Evolutionary conservation across 2,329 filamentous ascomycete species (phyloP).

Genomic region (Diaporthe ilicicola): DNA sequence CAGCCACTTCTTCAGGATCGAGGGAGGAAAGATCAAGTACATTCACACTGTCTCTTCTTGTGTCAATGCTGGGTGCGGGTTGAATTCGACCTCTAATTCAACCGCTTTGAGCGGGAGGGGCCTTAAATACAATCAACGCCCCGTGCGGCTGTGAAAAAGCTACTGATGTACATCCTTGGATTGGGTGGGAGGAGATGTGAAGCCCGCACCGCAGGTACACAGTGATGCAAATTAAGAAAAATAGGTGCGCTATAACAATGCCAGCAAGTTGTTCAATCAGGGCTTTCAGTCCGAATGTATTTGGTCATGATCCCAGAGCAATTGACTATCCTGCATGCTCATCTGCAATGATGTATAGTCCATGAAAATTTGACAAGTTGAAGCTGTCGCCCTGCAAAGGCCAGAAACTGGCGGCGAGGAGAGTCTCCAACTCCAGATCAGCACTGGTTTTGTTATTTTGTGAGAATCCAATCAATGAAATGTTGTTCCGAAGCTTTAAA

Average conservation of each 20-base stretch:
- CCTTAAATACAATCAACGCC: not conserved
- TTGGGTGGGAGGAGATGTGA: not conserved
- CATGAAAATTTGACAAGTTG: too few species aligned
- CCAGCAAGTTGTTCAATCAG: too few species aligned
- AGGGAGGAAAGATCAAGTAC: slow-evolving; percentile 40
- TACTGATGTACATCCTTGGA: not conserved
- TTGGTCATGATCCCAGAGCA: too few species aligned
- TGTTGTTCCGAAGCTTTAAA: too few species aligned
- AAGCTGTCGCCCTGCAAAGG: too few species aligned
- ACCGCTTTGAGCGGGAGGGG: not conserved
- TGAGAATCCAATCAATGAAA: too few species aligned
- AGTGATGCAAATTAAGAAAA: not conserved
- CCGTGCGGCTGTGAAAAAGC: not conserved
- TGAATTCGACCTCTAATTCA: slow-evolving; percentile 14
- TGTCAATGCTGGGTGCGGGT: slow-evolving; percentile 37
- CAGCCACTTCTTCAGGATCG: slow-evolving; percentile 42
- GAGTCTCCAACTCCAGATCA: too few species aligned
- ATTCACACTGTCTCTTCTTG: slow-evolving; percentile 41
- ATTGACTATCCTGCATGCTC: too few species aligned
- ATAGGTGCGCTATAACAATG: not conserved
- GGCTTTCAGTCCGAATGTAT: too few species aligned
- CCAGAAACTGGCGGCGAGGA: too few species aligned
- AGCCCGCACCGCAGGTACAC: not conserved
- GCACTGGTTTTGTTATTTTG: too few species aligned
- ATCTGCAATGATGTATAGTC: too few species aligned